Evolutionary conservation across 2,329 filamentous ascomycete species (phyloP).

Genomic region (Knoxdaviesia capensis): DNA sequence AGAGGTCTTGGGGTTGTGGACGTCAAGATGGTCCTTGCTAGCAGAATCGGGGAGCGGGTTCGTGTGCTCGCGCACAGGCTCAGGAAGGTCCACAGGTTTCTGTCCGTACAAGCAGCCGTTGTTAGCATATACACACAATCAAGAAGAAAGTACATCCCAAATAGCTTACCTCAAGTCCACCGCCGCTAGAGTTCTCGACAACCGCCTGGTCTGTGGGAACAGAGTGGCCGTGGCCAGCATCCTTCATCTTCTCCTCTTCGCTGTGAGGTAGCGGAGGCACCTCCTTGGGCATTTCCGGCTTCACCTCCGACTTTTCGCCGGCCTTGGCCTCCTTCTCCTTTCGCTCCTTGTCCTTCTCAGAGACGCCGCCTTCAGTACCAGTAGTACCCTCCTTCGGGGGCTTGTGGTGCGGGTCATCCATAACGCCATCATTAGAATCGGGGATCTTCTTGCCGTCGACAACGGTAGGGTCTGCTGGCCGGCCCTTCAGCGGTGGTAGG

Average conservation of each 20-base stretch:
- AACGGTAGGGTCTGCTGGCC: conserved; percentile 29
- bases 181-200: conserved; percentile 1
- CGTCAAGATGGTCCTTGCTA: conserved; percentile 42
- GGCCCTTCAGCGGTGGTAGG: conserved; percentile 25
- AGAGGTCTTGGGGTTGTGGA: conserved; percentile 12
- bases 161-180: conserved; percentile 37
- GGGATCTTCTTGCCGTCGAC: conserved; percentile 42
- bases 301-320: conserved; percentile 48
- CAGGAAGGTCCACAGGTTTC: conserved; percentile 69
- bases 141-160: too few relatives aligned
- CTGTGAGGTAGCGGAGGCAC: conserved; percentile 63
- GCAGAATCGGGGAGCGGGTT: conserved; percentile 46
- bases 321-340: conserved; percentile 46
- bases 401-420: conserved; percentile 68
- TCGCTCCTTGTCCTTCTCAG: conserved; percentile 62
- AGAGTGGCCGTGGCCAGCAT: conserved; percentile 14
- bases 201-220: too few relatives aligned
- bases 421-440: conserved; percentile 58
- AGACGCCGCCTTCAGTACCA: conserved; percentile 77
- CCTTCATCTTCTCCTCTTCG: conserved; percentile 49
- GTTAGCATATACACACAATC: conserved; percentile 1
- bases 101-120: conserved; percentile 13
- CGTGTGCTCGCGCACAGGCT: conserved; percentile 55
- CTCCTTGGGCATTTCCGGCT: conserved; percentile 69
- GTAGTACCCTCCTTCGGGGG: conserved; percentile 69